Evolutionary conservation across 768 basidiomycete genomes (phyloP).

Genomic region (Agrocybe praecox): DNA sequence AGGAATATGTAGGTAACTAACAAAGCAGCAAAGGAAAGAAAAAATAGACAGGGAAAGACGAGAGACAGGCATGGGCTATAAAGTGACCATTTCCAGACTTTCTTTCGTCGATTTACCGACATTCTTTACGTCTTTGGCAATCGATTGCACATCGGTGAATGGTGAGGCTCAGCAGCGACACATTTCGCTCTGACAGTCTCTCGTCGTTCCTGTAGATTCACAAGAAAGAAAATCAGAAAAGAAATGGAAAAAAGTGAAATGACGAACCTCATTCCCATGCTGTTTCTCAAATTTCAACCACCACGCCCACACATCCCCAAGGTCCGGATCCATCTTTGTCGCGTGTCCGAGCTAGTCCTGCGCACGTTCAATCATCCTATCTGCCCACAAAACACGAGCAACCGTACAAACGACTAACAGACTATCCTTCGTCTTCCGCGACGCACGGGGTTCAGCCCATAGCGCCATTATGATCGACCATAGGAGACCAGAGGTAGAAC

Average conservation of each 20-base stretch:
- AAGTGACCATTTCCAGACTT: constrained; percentile 72
- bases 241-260: constrained; percentile 1
- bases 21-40: too few relatives aligned
- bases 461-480: constrained; percentile 96
- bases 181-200: constrained; percentile 73
- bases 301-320: constrained; percentile 95
- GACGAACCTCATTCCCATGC: constrained; percentile 76
- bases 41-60: too few relatives aligned
- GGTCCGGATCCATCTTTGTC: constrained; percentile 65
- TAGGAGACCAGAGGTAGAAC: constrained; percentile 83
- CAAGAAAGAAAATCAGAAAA: not conserved
- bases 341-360: constrained; percentile 91
- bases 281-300: constrained; percentile 96
- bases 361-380: constrained; percentile 95
- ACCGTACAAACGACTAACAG: constrained; percentile 89
- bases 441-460: constrained; percentile 88
- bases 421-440: constrained; percentile 85
- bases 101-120: constrained; percentile 64
- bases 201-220: constrained; percentile 46
- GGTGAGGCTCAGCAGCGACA: constrained; percentile 80
- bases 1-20: too few relatives aligned
- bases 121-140: constrained; percentile 82
- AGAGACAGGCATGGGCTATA: too few relatives aligned
- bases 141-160: constrained; percentile 78
- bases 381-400: constrained; percentile 91